Conservation (phyloP, 441 rosid genomes). For the Pelargonium myrrhifolium region DNA sequence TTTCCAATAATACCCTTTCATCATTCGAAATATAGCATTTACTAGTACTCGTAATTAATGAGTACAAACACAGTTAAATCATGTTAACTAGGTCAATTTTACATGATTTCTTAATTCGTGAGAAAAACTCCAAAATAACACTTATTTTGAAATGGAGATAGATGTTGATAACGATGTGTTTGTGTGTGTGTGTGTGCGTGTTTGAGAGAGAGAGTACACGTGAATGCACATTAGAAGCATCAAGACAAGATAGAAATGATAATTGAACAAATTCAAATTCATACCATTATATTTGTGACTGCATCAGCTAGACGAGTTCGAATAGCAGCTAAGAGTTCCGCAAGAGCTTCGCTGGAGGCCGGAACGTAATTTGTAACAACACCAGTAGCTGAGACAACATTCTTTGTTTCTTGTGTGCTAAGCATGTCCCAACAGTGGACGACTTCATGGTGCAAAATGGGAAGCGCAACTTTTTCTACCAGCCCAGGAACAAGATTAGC, state of each 20-base stretch:
- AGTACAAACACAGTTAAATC: no score
- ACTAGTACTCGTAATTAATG: no score
- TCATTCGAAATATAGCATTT: no score
- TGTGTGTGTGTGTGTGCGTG: not conserved
- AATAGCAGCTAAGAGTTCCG: constrained; percentile 50
- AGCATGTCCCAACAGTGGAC: constrained; percentile 83
- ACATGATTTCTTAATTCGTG: no score
- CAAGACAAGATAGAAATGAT: not conserved
- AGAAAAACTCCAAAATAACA: no score
- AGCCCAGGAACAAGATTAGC: constrained; percentile 74
- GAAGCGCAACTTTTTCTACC: constrained; percentile 82
- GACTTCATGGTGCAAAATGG: constrained; percentile 77
- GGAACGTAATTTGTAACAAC: constrained; percentile 60
- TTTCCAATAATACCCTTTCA: no score
- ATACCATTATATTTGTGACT: constrained; percentile 49
- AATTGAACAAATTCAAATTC: not conserved
- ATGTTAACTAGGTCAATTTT: no score
- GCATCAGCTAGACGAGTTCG: constrained; percentile 72
- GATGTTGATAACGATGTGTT: no score
- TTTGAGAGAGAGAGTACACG: not conserved
- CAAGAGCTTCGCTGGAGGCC: constrained; percentile 62
- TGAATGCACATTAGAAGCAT: not conserved
- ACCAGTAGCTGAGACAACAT: constrained; percentile 78
- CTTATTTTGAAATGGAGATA: no score
- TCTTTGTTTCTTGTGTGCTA: constrained; percentile 63